A percentile compares a stretch with the other conserved stretches of the same genome.
phyloP scores from a whole-genome alignment of 2,329 filamentous ascomycete species.

The Xylariaceae sp. region DNA sequence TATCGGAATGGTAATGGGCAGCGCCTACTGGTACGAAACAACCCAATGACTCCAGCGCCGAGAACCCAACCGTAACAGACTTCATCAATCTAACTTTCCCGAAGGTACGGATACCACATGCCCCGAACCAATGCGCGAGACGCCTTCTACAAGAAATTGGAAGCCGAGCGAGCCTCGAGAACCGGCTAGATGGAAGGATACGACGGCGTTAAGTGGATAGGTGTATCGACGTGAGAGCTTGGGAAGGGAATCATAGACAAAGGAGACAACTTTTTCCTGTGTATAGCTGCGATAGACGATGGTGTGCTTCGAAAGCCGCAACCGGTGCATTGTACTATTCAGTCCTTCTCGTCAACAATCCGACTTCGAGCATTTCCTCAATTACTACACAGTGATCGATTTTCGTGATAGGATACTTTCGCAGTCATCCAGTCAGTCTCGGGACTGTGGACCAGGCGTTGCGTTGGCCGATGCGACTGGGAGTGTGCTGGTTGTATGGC shows the following conservation, averaged over 20 bases:
- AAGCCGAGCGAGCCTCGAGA: slow-evolving; percentile 58
- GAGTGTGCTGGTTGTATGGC: too few relatives aligned
- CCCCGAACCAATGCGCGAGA: slow-evolving; percentile 65
- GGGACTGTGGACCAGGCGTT: too few relatives aligned
- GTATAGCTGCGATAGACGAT: slow-evolving; percentile 26
- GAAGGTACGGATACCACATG: slow-evolving; percentile 68
- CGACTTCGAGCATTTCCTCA: slow-evolving; percentile 26
- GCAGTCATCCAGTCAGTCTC: too few relatives aligned
- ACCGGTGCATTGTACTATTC: slow-evolving; percentile 35
- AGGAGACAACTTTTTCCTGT: slow-evolving; percentile 19
- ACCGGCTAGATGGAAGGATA: slow-evolving; percentile 23
- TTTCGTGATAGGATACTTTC: too few relatives aligned
- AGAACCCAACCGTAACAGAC: not conserved
- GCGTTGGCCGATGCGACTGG: too few relatives aligned
- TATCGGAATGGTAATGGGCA: slow-evolving; percentile 60
- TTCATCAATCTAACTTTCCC: slow-evolving; percentile 21
- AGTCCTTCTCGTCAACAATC: slow-evolving; percentile 27
- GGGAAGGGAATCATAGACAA: slow-evolving; percentile 23
- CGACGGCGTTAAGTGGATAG: not conserved
- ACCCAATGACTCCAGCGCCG: not conserved
- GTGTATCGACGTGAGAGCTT: slow-evolving; percentile 3
- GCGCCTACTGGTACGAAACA: slow-evolving; percentile 60
- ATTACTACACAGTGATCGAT: too few relatives aligned
- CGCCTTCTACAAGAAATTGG: slow-evolving; percentile 63
- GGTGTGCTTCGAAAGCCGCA: slow-evolving; percentile 26